Percentiles rank a stretch among this genome's conserved stretches.
Evolutionary conservation across 306 rosid species (phyloP).

Genomic region (Leucaena leucocephala): DNA sequence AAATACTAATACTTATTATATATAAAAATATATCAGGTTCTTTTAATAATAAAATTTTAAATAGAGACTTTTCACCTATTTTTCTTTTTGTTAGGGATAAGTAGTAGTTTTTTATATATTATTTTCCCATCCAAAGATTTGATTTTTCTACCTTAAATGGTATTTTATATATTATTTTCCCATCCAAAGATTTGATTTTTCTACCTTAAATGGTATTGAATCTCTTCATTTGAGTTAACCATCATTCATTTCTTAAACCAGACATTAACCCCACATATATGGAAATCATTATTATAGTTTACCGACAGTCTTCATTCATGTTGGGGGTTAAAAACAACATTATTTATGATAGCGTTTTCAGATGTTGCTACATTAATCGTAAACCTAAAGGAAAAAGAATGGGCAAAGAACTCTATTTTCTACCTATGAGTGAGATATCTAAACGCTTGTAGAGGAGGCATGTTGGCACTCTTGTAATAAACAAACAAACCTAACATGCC

Average conservation of each 20-base stretch:
- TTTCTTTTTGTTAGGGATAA: not conserved
- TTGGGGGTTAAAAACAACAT: not conserved
- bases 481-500: slow-evolving; percentile 41
- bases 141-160: too few species aligned
- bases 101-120: not conserved
- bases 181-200: not conserved
- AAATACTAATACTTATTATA: too few species aligned
- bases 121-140: not conserved
- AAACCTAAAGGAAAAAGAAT: slow-evolving; percentile 16
- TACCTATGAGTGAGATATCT: slow-evolving; percentile 39
- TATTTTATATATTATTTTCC: not conserved
- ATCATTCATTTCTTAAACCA: slow-evolving; percentile 19
- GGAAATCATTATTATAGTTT: not conserved
- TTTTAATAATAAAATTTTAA: too few species aligned
- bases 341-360: not conserved
- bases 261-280: not conserved
- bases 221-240: not conserved
- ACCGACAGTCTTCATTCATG: not conserved
- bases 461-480: slow-evolving; percentile 39
- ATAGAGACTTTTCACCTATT: too few species aligned
- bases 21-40: too few species aligned
- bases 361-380: not conserved
- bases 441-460: slow-evolving; percentile 30
- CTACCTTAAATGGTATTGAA: not conserved
- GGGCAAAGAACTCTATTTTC: slow-evolving; percentile 40